These are phyloP conservation scores for Poteriospumella lacustris DNA, from an alignment of 108 stramenopile genomes.

Conservation along the genomic window DNA sequence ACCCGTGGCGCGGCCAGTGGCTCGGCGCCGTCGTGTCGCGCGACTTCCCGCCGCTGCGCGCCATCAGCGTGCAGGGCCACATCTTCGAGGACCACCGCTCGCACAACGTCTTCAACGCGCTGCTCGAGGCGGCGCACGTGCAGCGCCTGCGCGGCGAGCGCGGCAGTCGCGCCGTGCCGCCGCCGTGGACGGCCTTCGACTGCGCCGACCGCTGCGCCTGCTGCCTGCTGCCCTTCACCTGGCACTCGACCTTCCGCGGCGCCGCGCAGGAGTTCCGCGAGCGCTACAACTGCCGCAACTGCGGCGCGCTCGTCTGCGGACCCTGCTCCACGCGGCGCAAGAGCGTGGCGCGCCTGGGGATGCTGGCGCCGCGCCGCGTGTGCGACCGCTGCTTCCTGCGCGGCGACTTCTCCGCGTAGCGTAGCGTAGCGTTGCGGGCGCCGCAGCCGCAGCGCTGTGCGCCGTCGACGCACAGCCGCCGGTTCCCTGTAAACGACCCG, in stretches of 20 bases:
- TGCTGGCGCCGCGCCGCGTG: neutral
- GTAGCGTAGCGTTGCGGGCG: no score
- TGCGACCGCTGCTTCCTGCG: conserved; percentile 1
- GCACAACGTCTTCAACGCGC: neutral
- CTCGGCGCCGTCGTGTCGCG: neutral
- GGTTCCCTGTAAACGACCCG: no score
- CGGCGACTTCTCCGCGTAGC: neutral
- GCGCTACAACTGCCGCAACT: conserved; percentile 11
- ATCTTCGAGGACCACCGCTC: conserved; percentile 3
- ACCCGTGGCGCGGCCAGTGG: neutral
- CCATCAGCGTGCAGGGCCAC: neutral
- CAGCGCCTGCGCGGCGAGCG: neutral
- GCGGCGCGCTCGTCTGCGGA: neutral
- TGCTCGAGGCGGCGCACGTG: neutral
- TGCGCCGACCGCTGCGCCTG: neutral
- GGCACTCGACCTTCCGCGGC: neutral
- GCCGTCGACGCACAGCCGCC: no score
- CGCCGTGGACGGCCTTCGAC: neutral
- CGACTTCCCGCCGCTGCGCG: neutral
- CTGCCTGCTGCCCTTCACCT: neutral
- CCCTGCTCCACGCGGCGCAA: neutral
- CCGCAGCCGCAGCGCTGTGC: no score
- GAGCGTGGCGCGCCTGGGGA: neutral
- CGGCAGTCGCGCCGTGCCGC: neutral
- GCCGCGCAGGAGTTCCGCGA: conserved; percentile 12